These are phyloP conservation scores for Tilletia horrida DNA, from an alignment of 1,284 basidiomycete species.

Conservation along the genomic window DNA sequence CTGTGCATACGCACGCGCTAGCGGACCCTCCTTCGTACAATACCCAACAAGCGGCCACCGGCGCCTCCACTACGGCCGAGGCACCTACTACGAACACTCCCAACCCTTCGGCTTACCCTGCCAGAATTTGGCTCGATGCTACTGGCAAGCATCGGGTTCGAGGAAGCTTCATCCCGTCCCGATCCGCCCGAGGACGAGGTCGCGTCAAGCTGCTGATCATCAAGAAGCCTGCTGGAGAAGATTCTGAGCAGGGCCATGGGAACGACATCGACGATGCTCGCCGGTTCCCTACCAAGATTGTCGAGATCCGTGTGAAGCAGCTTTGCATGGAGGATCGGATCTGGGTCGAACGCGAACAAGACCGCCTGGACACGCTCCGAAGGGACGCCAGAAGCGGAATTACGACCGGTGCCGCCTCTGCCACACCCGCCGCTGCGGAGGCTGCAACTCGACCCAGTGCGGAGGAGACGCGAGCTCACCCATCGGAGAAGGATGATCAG, in stretches of 20 bases:
- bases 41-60: no score
- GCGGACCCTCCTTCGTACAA: no score
- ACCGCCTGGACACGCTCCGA: background rate
- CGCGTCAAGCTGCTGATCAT: constrained; percentile 5
- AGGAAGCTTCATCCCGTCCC: background rate
- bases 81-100: no score
- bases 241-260: background rate
- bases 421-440: no score
- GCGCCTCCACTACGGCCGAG: no score
- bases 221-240: background rate
- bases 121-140: background rate
- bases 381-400: no score
- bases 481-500: no score
- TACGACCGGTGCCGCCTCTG: no score
- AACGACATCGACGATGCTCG: background rate
- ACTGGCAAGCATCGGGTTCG: background rate
- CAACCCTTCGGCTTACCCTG: background rate
- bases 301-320: background rate
- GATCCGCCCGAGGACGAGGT: background rate
- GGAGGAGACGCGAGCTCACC: no score
- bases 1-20: no score
- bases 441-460: no score
- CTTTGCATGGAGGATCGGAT: constrained; percentile 10
- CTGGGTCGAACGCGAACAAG: constrained; percentile 1
- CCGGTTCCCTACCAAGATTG: background rate